Evolutionary conservation across 1,139 yeast genomes (phyloP).

Genomic region (Debaryomyces udenii): DNA sequence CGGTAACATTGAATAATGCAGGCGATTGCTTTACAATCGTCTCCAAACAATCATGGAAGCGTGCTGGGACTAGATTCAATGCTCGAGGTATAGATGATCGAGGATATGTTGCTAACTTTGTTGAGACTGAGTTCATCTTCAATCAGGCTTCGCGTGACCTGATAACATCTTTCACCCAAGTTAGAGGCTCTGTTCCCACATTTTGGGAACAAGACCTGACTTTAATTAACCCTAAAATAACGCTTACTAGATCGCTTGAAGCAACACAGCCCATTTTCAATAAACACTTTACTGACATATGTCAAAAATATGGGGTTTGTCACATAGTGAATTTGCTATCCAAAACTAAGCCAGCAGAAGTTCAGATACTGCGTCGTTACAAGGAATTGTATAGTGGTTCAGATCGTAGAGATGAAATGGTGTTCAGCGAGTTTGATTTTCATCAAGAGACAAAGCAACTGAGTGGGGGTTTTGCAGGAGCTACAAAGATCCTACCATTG

Average conservation of each 20-base stretch:
- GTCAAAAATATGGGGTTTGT: constrained; percentile 79
- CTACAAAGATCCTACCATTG: constrained; percentile 66
- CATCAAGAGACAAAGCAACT: constrained; percentile 79
- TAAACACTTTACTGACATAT: constrained; percentile 71
- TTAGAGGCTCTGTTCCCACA: constrained; percentile 93
- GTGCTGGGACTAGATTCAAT: constrained; percentile 95
- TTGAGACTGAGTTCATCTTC: constrained; percentile 86
- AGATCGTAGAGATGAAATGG: constrained; percentile 50
- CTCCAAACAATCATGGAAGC: constrained; percentile 90
- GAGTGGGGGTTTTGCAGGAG: constrained; percentile 85
- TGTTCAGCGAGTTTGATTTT: constrained; percentile 85
- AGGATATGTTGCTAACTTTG: constrained; percentile 94
- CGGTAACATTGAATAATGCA: constrained; percentile 56
- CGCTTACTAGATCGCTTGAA: constrained; percentile 82
- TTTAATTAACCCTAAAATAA: constrained; percentile 79
- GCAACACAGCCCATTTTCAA: constrained; percentile 93
- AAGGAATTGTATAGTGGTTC: constrained; percentile 54
- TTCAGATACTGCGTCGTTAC: constrained; percentile 71
- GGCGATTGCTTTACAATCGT: constrained; percentile 74
- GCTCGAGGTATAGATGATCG: constrained; percentile 84
- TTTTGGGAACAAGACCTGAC: constrained; percentile 98
- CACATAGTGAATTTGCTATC: constrained; percentile 85
- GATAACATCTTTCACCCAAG: constrained; percentile 78
- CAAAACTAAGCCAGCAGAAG: constrained; percentile 71
- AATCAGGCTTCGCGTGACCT: constrained; percentile 45